Percentiles rank a stretch among this genome's conserved stretches.
Conservation (phyloP, 148 eudicot species). For the Chenopodium album region DNA sequence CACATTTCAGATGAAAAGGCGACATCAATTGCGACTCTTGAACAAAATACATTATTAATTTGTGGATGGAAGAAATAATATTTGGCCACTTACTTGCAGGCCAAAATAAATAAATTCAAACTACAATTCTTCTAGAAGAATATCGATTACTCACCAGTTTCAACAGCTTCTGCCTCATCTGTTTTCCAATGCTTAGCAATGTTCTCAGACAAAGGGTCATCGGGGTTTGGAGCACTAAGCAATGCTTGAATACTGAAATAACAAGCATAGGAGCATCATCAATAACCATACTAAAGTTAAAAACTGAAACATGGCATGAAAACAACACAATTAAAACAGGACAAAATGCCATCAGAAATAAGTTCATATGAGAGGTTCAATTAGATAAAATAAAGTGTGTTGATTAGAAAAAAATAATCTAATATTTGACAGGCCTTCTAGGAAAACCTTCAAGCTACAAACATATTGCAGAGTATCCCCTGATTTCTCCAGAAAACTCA, state of each 20-base stretch:
- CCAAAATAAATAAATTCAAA: background rate
- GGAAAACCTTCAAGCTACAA: background rate
- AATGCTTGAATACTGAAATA: constrained; percentile 84
- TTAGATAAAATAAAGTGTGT: background rate
- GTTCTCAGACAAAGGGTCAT: constrained; percentile 96
- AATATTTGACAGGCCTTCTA: background rate
- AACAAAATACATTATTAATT: background rate
- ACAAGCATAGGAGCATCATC: constrained; percentile 18
- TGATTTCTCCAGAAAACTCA: background rate
- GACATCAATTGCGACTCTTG: background rate
- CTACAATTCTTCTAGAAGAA: background rate
- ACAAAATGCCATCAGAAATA: background rate
- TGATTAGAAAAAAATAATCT: background rate
- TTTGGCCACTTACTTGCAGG: background rate
- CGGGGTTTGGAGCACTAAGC: constrained; percentile 97
- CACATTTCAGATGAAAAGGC: constrained; percentile 20
- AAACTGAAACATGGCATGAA: background rate
- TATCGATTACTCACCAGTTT: constrained; percentile 58
- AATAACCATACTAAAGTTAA: background rate
- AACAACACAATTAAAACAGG: background rate
- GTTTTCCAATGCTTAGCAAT: constrained; percentile 98
- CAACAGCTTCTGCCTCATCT: constrained; percentile 89
- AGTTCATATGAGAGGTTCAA: background rate
- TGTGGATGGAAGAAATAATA: background rate
- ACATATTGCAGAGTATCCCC: background rate